phyloP scores from a whole-genome alignment of 352 stramenopile species.

The Halophytophthora batemanensis region DNA sequence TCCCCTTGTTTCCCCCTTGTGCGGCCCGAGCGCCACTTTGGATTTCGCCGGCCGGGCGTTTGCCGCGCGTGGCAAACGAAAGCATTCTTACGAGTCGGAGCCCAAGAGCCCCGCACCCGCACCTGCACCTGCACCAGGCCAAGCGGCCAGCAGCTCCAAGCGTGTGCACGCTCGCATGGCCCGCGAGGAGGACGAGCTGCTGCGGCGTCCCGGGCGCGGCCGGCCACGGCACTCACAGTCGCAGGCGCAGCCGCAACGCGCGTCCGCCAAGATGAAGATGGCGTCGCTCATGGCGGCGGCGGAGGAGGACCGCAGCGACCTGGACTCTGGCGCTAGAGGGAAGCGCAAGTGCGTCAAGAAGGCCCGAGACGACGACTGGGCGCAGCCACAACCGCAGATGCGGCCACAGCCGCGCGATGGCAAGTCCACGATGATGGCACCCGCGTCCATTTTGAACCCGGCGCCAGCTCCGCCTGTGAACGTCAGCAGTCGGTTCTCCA shows the following conservation, averaged over 20 bases:
- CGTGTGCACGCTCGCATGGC: conserved; percentile 16
- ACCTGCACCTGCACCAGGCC: too few relatives aligned
- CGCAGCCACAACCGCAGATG: neutral
- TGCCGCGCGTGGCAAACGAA: conserved; percentile 16
- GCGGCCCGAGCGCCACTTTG: conserved; percentile 38
- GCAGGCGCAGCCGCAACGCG: too few relatives aligned
- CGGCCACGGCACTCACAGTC: conserved; percentile 12
- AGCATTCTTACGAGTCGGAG: neutral
- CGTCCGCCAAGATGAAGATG: conserved; percentile 43
- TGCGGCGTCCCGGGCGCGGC: conserved; percentile 27
- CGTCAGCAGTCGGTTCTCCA: conserved; percentile 8
- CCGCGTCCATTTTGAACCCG: conserved; percentile 5
- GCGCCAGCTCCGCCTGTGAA: neutral
- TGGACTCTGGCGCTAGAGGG: conserved; percentile 3
- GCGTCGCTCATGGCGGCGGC: conserved; percentile 40
- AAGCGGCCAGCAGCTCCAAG: too few relatives aligned
- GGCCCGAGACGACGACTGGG: conserved; percentile 21
- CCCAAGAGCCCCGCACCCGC: too few relatives aligned
- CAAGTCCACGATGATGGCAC: conserved; percentile 13
- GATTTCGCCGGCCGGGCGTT: conserved; percentile 21
- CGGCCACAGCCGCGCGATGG: conserved; percentile 2
- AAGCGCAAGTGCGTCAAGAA: conserved; percentile 62
- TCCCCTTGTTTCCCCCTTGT: conserved; percentile 1
- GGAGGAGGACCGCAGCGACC: conserved; percentile 14
- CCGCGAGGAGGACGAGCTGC: conserved; percentile 37